Evolutionary conservation across 163 green algal species (phyloP), one percentile per base, ranked within the genome.

Genomic region (Chlamydomonas reinhardtii): DNA sequence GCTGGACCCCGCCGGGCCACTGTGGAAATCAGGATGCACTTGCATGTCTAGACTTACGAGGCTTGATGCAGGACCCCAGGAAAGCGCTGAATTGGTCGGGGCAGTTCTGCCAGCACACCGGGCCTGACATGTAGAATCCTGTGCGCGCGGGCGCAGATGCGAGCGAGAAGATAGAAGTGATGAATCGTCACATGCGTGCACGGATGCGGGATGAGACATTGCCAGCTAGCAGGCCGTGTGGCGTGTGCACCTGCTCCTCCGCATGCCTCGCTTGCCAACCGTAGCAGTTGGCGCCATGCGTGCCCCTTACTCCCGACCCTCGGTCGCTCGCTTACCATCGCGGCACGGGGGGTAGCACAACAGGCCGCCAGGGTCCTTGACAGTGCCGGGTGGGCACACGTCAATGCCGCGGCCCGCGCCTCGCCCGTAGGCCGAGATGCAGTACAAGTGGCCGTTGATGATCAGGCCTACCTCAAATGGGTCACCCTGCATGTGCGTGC

Each of bases 361-460:
- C 2, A 35, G 25, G 14, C 73, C 73, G 27, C 52, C 69, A 29
- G 73, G 73, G 73, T 79, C 73, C 29, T 62, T 32, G 29, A 69
- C 73, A 19, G 73, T 79, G 73, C 48, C 73, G 48, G 48, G 4
- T 25, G 73, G 73, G 73, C 73, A 79, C 15, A 31, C n/a, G 29
- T 79, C 73, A 11, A 79, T 48, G 48, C 20, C 27, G 11, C 73
- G 48, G 48, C 73, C 73, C 48, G 29, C 71, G 24, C 73, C 73
- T 5, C 73, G 29, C 15, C 48, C 73, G 29, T 79, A 69, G 4
- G 48, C 48, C 2, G 48, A 66, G n/a, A 79, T 29, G 73, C 73
- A 79, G n/a, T 79, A 79, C 19, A 79, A 52, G 27, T 69, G 12
- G 73, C 73, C 73, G 52, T 79, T 79, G 73, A 79, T 68, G 52